These are phyloP conservation scores for Colletotrichum tropicicola DNA, from an alignment of 2,329 filamentous ascomycete genomes.

Conservation along the genomic window DNA sequence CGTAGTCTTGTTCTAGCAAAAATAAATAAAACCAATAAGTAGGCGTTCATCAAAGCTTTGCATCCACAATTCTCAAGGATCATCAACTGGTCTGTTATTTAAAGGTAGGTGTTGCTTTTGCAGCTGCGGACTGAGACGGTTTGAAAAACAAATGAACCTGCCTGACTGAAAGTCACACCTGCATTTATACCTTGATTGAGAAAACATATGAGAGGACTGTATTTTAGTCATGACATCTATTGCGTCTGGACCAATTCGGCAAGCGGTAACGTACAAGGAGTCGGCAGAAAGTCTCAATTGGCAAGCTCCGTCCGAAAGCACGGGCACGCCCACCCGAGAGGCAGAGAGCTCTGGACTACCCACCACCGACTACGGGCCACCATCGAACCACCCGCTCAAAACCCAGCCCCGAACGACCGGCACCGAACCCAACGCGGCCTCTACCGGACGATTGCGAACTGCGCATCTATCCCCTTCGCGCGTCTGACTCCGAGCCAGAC, in stretches of 20 bases:
- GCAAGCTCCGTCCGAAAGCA: conserved; percentile 27
- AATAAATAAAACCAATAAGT: background rate
- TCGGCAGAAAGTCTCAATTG: conserved; percentile 28
- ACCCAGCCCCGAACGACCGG: background rate
- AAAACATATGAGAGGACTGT: too few relatives aligned
- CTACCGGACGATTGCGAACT: background rate
- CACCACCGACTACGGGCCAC: background rate
- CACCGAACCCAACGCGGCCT: background rate
- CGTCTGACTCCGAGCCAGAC: too few relatives aligned
- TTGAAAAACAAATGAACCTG: too few relatives aligned
- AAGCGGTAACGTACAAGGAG: conserved; percentile 6
- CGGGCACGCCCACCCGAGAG: background rate
- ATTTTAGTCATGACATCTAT: too few relatives aligned
- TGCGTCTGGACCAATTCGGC: too few relatives aligned
- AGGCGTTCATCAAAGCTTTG: background rate
- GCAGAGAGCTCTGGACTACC: conserved; percentile 15
- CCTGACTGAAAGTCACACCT: too few relatives aligned
- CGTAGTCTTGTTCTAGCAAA: conserved; percentile 2
- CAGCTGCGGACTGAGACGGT: too few relatives aligned
- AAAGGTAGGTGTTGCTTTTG: too few relatives aligned
- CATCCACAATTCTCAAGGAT: too few relatives aligned
- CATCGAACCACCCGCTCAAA: conserved; percentile 25
- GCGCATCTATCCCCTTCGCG: background rate
- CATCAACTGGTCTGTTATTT: too few relatives aligned
- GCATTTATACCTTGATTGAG: too few relatives aligned